Conservation (phyloP, 768 basidiomycete species). For the Coprinellus aureogranulatus region DNA sequence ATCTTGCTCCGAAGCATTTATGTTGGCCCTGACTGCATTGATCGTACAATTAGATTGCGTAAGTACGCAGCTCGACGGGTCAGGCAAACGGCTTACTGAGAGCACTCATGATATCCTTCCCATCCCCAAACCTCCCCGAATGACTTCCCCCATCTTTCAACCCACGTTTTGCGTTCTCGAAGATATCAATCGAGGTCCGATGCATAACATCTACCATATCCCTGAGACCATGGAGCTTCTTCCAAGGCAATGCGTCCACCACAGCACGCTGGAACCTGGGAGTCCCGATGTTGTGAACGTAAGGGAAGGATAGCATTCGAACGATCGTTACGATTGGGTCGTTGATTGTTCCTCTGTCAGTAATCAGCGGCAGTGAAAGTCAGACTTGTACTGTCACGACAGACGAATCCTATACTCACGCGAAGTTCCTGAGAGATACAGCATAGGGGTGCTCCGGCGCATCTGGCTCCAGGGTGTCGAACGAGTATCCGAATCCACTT, state of each 20-base stretch:
- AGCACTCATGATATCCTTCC: constrained; percentile 49
- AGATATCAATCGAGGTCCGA: constrained; percentile 30
- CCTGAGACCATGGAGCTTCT: constrained; percentile 23
- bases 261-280: constrained; percentile 28
- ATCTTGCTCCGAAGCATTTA: constrained; percentile 28
- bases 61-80: neutral
- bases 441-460: constrained; percentile 25
- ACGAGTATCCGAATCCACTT: constrained; percentile 9
- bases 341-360: neutral
- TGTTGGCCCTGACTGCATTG: constrained; percentile 41
- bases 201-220: constrained; percentile 33
- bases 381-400: neutral
- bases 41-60: neutral
- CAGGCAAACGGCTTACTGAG: constrained; percentile 35
- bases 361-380: neutral
- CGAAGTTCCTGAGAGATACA: constrained; percentile 25
- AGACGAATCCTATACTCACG: constrained; percentile 19
- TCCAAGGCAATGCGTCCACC: constrained; percentile 29
- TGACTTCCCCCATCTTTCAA: constrained; percentile 26
- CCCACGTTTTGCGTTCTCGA: constrained; percentile 30
- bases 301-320: constrained; percentile 21
- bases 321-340: constrained; percentile 14
- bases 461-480: constrained; percentile 1
- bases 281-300: constrained; percentile 20
- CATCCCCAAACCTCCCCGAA: constrained; percentile 27